Percentiles rank a stretch among this genome's conserved stretches.
Conservation (phyloP, 257 asterid species). For the Scutellaria baicalensis region DNA sequence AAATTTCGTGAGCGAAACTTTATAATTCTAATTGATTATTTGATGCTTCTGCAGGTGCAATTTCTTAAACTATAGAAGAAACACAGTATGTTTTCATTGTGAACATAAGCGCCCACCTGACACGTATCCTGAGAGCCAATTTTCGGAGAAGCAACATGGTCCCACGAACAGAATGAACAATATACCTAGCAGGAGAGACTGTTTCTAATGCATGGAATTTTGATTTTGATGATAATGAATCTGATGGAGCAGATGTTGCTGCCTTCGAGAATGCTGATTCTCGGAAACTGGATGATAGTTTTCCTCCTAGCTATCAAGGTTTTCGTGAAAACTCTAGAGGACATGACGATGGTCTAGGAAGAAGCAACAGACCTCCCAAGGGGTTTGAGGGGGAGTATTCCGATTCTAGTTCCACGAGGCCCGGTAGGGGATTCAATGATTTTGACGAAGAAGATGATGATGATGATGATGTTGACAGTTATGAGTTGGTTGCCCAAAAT, state of each 20-base stretch:
- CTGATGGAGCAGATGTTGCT: constrained; percentile 98
- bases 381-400: constrained; percentile 34
- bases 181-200: constrained; percentile 36
- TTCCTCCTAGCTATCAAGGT: constrained; percentile 29
- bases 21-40: constrained; percentile 1
- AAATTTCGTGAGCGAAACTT: neutral
- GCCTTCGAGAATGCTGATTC: constrained; percentile 93
- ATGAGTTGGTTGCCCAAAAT: constrained; percentile 61
- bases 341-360: constrained; percentile 31
- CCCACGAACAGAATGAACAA: constrained; percentile 40
- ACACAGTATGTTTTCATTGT: constrained; percentile 87
- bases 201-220: constrained; percentile 90
- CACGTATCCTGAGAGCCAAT: constrained; percentile 50
- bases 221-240: constrained; percentile 93
- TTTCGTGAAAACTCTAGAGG: constrained; percentile 31
- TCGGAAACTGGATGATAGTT: constrained; percentile 37
- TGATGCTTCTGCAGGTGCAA: constrained; percentile 67
- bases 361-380: constrained; percentile 29
- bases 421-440: constrained; percentile 71
- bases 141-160: constrained; percentile 41
- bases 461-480: constrained; percentile 76
- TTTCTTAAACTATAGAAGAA: constrained; percentile 93
- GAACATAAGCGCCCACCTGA: constrained; percentile 92
- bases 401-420: constrained; percentile 28
- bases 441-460: constrained; percentile 86